These are phyloP conservation scores for Carex sylvatica DNA, from an alignment of 202 grass and related monocot genomes.

Conservation along the genomic window DNA sequence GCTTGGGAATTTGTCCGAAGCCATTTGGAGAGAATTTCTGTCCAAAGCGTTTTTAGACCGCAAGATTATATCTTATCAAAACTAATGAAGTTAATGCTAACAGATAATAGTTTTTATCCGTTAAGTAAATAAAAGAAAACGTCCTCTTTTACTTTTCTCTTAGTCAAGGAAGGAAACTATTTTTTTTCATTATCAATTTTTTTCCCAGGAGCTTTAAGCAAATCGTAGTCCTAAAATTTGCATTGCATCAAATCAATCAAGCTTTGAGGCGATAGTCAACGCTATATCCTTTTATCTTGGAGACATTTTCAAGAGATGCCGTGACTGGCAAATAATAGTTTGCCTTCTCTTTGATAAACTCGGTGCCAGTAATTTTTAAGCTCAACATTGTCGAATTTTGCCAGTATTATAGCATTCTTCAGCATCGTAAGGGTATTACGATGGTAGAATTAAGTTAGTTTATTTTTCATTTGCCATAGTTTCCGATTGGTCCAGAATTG, in stretches of 20 bases:
- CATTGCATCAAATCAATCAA: constrained; percentile 50
- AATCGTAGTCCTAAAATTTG: constrained; percentile 29
- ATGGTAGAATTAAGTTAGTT: constrained; percentile 36
- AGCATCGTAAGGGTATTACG: constrained; percentile 36
- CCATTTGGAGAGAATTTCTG: too few relatives aligned
- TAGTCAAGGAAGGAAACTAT: not conserved
- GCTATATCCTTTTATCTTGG: constrained; percentile 10
- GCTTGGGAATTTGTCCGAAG: too few relatives aligned
- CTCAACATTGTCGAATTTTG: constrained; percentile 55
- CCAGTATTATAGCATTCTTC: constrained; percentile 51
- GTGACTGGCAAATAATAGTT: constrained; percentile 24
- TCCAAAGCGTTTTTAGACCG: too few relatives aligned
- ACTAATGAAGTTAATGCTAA: too few relatives aligned
- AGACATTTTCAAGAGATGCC: not conserved
- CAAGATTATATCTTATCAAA: too few relatives aligned
- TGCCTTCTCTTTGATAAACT: constrained; percentile 50
- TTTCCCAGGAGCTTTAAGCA: constrained; percentile 24
- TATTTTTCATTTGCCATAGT: constrained; percentile 3
- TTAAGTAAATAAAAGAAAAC: too few relatives aligned
- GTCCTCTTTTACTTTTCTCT: too few relatives aligned
- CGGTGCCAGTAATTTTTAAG: constrained; percentile 65
- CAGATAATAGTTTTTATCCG: too few relatives aligned
- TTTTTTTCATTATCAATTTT: constrained; percentile 35
- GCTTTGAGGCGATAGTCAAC: constrained; percentile 41
- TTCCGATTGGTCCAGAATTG: too few relatives aligned